Evolutionary conservation across 1,139 yeast species (phyloP).

Genomic region (Yamadazyma kanchanaburiensis): DNA sequence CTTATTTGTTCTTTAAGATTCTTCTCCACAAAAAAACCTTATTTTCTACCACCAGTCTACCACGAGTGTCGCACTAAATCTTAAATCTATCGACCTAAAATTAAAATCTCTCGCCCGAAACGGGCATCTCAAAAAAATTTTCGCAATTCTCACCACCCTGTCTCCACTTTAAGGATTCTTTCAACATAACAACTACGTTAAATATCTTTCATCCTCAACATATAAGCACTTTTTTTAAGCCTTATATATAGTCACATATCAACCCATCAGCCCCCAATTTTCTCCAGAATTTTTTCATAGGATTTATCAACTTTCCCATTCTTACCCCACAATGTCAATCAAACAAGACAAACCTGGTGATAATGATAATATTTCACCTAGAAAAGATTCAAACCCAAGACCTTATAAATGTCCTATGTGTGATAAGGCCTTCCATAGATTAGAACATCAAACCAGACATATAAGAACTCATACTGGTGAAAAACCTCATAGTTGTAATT

Average conservation of each 20-base stretch:
- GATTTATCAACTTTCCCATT: not conserved
- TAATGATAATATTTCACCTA: slow-evolving; percentile 1
- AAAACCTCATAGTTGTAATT: slow-evolving; percentile 85
- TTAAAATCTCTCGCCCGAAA: not conserved
- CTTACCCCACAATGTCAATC: slow-evolving; percentile 2
- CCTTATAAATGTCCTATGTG: slow-evolving; percentile 93
- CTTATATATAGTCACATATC: no score
- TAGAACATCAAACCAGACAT: slow-evolving; percentile 94
- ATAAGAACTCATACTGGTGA: slow-evolving; percentile 96
- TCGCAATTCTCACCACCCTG: slow-evolving; percentile 1
- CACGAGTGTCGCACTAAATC: no score
- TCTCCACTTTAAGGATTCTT: slow-evolving; percentile 5
- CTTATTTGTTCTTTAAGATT: no score
- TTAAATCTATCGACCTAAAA: no score
- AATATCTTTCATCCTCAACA: no score
- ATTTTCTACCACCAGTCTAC: no score
- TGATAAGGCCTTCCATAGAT: slow-evolving; percentile 84
- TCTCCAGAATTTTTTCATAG: no score
- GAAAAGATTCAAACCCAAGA: slow-evolving; percentile 34
- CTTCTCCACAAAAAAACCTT: no score
- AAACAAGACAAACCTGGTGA: slow-evolving; percentile 3
- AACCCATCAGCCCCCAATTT: no score
- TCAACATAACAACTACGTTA: no score
- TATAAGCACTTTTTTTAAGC: no score
- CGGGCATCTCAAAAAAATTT: slow-evolving; percentile 3